Base-by-base conservation (phyloP, 257 asterid genomes). In the Perilla frutescens region DNA sequence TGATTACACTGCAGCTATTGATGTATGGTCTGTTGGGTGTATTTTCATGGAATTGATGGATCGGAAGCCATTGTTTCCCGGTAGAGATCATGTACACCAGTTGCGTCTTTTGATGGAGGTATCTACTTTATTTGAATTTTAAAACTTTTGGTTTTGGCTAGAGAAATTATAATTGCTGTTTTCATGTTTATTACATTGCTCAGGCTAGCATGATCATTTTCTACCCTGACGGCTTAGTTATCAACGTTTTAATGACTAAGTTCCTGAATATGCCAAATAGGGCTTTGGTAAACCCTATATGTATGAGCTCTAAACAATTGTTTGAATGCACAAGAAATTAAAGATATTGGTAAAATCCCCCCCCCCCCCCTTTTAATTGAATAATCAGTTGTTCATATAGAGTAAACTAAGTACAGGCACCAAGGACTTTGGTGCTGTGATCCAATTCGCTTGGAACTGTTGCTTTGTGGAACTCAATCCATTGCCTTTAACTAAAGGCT, bases 11-110 rank as follows among this genome's bases (percentile, higher is more conserved):
- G 84, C 97, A 59, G 97, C 98, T 71, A 93, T 93, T 81, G 97
- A 93, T 87, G 96, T 93, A 7, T 93, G 98, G 98, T 93, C 98
- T 48, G 97, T 91, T 47, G 98, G 98, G 62, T 93, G 98, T 89
- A 93, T 93, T 81, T 93, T 93, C 81, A 91, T 93, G 98, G 98
- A 93, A 76, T 78, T 93, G 84, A 91, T 93, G 98, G 98, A 93
- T 76, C 88, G 98, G 36, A 93, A 87, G 83, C 97, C 98, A 66
- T 76, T 93, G 67, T 93, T 93, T 82, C 97, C 98, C 8, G 98
- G 98, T 55, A 89, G 97, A 86, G 97, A 93, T 81, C 97, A 93
- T 70, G 98, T 89, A 74, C 97, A 93, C 84, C 98, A 93, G 89
- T 80, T 93, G 44, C 96, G 97, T 63, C 96, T 93, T 70, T 89